These are phyloP conservation scores for Eimeria necatrix DNA, from an alignment of 169 alveolate genomes.

Conservation along the genomic window DNA sequence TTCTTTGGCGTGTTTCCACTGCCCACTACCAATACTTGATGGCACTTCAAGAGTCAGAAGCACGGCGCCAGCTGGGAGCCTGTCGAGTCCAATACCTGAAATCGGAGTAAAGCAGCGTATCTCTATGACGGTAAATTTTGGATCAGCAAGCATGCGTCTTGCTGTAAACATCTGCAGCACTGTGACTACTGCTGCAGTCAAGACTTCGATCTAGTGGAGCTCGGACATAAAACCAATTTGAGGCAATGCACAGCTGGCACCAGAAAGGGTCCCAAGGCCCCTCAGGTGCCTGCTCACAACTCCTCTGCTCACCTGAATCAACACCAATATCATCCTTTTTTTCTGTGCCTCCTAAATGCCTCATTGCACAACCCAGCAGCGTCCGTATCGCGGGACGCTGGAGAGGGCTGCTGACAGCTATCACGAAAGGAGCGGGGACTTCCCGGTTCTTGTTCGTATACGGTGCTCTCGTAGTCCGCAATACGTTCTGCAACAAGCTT, in stretches of 20 bases:
- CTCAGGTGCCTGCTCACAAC: neutral
- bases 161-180: neutral
- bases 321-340: neutral
- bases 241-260: conserved; percentile 42
- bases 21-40: neutral
- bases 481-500: conserved; percentile 4
- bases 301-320: neutral
- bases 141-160: neutral
- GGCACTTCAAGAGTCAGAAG: conserved; percentile 62
- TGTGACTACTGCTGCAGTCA: neutral
- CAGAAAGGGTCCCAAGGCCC: neutral
- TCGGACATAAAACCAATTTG: neutral
- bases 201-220: neutral
- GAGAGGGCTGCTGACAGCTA: conserved; percentile 17
- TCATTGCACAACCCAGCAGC: conserved; percentile 26
- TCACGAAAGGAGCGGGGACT: conserved; percentile 22
- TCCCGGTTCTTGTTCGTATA: neutral
- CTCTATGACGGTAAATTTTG: neutral
- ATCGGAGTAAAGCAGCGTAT: neutral
- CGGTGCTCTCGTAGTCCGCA: neutral
- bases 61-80: conserved; percentile 36
- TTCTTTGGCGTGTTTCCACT: neutral
- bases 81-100: conserved; percentile 56
- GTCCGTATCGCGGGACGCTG: conserved; percentile 17
- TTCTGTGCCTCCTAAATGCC: neutral